These are phyloP conservation scores for Tylopilus sp. DNA, from an alignment of 768 basidiomycete species.

Conservation along the genomic window DNA sequence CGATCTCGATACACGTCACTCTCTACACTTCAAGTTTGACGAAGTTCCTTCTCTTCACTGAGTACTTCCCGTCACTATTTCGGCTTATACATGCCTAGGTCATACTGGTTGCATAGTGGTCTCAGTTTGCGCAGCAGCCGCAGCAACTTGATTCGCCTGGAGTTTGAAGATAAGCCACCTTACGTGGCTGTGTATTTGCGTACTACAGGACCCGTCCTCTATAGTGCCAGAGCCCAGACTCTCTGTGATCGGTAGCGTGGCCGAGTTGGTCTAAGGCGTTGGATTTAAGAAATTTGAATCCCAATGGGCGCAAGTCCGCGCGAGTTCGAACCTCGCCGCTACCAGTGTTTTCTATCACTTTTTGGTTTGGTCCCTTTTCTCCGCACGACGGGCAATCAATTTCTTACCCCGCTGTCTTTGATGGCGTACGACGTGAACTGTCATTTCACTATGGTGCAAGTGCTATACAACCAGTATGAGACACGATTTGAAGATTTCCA, in stretches of 20 bases:
- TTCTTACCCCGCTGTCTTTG: too few relatives aligned
- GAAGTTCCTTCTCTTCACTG: neutral
- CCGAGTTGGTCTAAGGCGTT: slow-evolving; percentile 81
- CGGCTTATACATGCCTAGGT: too few relatives aligned
- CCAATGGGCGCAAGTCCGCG: slow-evolving; percentile 82
- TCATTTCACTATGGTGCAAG: neutral
- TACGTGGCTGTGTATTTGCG: neutral
- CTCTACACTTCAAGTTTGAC: neutral
- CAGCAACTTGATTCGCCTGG: too few relatives aligned
- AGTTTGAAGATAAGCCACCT: too few relatives aligned
- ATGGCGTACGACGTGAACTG: too few relatives aligned
- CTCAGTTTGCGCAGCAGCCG: too few relatives aligned
- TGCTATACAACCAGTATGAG: too few relatives aligned
- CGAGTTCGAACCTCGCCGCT: slow-evolving; percentile 92
- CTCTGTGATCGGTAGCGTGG: slow-evolving; percentile 55
- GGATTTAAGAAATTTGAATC: slow-evolving; percentile 80
- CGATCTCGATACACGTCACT: too few relatives aligned
- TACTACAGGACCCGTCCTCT: neutral
- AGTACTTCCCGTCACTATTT: neutral
- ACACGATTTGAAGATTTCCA: too few relatives aligned
- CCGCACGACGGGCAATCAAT: neutral
- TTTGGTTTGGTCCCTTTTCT: neutral
- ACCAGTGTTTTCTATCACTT: slow-evolving; percentile 38
- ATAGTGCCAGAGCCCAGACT: neutral
- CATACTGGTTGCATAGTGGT: too few relatives aligned